A percentile compares a stretch with the other conserved stretches of the same genome.
Evolutionary conservation across 805 yeast genomes (phyloP).

Genomic region (Isabelozyma heimii): DNA sequence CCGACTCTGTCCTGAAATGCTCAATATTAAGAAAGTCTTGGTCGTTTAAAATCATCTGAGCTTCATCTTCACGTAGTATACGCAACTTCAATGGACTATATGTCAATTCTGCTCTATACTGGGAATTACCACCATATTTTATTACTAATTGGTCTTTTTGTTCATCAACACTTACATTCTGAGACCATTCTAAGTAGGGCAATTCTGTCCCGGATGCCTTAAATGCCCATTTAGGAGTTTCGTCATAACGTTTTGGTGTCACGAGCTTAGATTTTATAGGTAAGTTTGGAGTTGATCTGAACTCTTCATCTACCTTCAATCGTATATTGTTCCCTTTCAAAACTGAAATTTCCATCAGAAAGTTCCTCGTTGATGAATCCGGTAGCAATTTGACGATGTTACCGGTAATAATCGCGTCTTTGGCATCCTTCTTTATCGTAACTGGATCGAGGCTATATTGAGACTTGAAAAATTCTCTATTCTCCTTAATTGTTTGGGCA

Average conservation of each 20-base stretch:
- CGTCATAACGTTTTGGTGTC: slow-evolving; percentile 54
- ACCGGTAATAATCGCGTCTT: slow-evolving; percentile 40
- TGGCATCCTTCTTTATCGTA: slow-evolving; percentile 8
- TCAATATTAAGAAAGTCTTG: slow-evolving; percentile 75
- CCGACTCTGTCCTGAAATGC: slow-evolving; percentile 55
- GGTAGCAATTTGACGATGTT: slow-evolving; percentile 42
- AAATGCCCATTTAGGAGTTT: slow-evolving; percentile 61
- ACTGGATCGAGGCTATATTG: slow-evolving; percentile 22
- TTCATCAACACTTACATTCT: slow-evolving; percentile 9
- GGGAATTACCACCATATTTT: slow-evolving; percentile 36
- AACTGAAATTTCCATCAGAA: slow-evolving; percentile 61
- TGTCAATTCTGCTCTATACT: slow-evolving; percentile 43
- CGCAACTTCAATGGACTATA: slow-evolving; percentile 50
- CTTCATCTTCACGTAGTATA: slow-evolving; percentile 42
- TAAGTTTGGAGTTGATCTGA: slow-evolving; percentile 27
- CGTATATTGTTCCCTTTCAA: slow-evolving; percentile 59
- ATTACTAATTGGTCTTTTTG: slow-evolving; percentile 10
- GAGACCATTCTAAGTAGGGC: slow-evolving; percentile 7
- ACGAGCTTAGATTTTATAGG: slow-evolving; percentile 15
- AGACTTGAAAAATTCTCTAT: slow-evolving; percentile 7
- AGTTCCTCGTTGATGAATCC: slow-evolving; percentile 10
- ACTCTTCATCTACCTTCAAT: slow-evolving; percentile 62
- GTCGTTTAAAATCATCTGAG: slow-evolving; percentile 63
- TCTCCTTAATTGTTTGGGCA: slow-evolving; percentile 32
- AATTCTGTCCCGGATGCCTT: slow-evolving; percentile 10